A percentile compares a stretch with the other conserved stretches of the same genome.
These are phyloP conservation scores for Colletotrichum godetiae DNA, from an alignment of 2,329 filamentous ascomycete species.

Conservation along the genomic window DNA sequence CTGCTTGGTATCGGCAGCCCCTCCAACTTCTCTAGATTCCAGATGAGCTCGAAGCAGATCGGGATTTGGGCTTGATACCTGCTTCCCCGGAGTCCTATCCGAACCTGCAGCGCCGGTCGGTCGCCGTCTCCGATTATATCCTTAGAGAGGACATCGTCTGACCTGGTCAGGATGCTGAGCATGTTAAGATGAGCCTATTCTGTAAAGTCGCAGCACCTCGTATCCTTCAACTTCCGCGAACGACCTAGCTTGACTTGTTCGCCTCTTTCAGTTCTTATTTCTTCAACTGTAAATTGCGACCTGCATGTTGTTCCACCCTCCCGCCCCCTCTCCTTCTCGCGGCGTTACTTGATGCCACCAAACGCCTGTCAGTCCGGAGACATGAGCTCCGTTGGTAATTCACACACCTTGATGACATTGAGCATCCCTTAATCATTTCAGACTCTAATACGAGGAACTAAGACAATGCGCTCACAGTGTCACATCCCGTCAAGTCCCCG, in stretches of 20 bases:
- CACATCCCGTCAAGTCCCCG: too few species aligned
- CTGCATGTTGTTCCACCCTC: neutral
- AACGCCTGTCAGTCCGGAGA: conserved; percentile 5
- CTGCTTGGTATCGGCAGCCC: neutral
- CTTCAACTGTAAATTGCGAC: neutral
- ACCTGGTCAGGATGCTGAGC: neutral
- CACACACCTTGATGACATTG: too few species aligned
- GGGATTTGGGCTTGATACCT: too few species aligned
- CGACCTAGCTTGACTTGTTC: neutral
- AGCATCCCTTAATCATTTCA: too few species aligned
- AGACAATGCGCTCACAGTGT: too few species aligned
- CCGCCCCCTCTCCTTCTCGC: neutral
- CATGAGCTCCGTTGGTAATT: too few species aligned
- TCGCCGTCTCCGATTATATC: neutral
- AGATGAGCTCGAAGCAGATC: too few species aligned
- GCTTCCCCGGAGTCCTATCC: neutral
- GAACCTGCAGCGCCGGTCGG: conserved; percentile 2
- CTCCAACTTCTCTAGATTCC: too few species aligned
- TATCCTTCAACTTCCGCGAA: neutral
- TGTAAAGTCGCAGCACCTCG: neutral
- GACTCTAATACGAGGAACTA: too few species aligned
- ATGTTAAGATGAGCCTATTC: neutral
- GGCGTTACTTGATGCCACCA: conserved; percentile 11
- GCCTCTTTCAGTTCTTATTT: neutral
- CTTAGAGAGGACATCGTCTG: neutral